A percentile compares a stretch with the other conserved stretches of the same genome.
Conservation (phyloP, 148 eudicot species). For the Vaccinium macrocarpon region DNA sequence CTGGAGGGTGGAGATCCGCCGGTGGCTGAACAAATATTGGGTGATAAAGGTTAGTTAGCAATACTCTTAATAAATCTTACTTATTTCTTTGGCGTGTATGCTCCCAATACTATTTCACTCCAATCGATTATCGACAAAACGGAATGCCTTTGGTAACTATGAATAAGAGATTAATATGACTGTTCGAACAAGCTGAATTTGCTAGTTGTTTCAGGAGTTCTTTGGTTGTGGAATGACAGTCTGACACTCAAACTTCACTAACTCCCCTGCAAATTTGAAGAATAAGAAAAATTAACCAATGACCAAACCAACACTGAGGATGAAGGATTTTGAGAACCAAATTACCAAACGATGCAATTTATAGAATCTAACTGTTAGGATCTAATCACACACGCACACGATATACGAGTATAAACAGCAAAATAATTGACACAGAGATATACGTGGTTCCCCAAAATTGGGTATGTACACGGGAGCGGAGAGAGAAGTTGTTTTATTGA, state of each 20-base stretch:
- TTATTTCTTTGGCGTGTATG: background rate
- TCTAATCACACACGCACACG: too few relatives aligned
- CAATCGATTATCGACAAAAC: background rate
- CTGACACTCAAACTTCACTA: too few relatives aligned
- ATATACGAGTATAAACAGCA: too few relatives aligned
- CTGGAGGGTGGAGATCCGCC: slow-evolving; percentile 6
- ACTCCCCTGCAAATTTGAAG: too few relatives aligned
- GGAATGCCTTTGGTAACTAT: background rate
- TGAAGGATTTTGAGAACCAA: background rate
- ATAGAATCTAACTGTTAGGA: too few relatives aligned
- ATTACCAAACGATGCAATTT: background rate
- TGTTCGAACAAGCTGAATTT: background rate
- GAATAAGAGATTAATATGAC: background rate
- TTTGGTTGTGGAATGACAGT: too few relatives aligned
- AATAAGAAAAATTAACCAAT: too few relatives aligned
- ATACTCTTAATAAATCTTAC: background rate
- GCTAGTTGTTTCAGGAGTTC: background rate
- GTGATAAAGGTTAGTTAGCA: slow-evolving; percentile 23
- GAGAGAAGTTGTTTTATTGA: too few relatives aligned
- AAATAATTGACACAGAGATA: too few relatives aligned
- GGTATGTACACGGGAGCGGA: too few relatives aligned
- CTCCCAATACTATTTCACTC: background rate
- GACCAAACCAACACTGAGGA: too few relatives aligned
- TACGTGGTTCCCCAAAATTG: too few relatives aligned
- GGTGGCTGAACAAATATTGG: background rate